Conservation (phyloP, 768 basidiomycete genomes). For the Pisolithus marmoratus region DNA sequence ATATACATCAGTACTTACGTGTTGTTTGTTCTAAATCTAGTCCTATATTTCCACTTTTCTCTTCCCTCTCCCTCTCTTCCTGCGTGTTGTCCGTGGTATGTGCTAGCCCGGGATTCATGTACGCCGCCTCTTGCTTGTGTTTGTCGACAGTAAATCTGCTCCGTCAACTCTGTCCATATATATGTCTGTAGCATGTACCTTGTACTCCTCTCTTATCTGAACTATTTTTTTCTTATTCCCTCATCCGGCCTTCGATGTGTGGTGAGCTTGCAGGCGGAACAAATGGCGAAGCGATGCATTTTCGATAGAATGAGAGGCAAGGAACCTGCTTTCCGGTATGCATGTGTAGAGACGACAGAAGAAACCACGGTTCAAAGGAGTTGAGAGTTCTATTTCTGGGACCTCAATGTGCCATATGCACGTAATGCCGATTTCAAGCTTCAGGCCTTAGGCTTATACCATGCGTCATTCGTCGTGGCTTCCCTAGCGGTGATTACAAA, state of each 20-base stretch:
- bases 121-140: background rate
- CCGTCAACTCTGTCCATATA: background rate
- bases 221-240: background rate
- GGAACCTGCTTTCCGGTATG: no score
- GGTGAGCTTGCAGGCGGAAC: background rate
- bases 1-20: constrained; percentile 11
- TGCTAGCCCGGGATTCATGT: background rate
- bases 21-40: constrained; percentile 7
- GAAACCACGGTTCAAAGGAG: no score
- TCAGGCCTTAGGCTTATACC: no score
- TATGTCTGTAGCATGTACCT: background rate
- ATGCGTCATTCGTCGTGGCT: background rate
- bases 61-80: background rate
- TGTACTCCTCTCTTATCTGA: background rate
- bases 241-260: background rate
- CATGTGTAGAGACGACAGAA: no score
- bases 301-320: no score
- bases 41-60: constrained; percentile 14
- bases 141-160: background rate
- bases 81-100: background rate
- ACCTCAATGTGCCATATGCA: no score
- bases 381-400: no score
- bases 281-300: background rate
- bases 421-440: no score
- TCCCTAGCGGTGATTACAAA: background rate